Percentiles rank a stretch among this genome's conserved stretches.
phyloP scores from a whole-genome alignment of 345 rosid genomes.

The Reutealis trisperma region DNA sequence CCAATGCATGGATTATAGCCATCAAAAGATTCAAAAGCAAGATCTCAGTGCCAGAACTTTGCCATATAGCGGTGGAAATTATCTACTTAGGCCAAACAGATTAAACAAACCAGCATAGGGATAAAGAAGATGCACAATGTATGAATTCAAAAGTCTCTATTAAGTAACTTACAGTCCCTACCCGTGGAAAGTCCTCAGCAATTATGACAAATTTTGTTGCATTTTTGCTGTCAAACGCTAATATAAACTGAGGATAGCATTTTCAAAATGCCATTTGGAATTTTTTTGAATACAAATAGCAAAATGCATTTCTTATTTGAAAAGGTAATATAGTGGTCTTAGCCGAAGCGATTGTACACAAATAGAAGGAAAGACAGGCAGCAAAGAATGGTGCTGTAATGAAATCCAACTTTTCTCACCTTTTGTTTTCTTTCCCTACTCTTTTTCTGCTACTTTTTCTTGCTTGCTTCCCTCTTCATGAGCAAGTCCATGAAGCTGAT shows the following conservation, averaged over 20 bases:
- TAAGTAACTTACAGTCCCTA: not conserved
- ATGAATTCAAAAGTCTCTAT: slow-evolving; percentile 6
- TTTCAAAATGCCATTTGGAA: slow-evolving; percentile 3
- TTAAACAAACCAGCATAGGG: too few relatives aligned
- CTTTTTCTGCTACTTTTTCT: slow-evolving; percentile 4
- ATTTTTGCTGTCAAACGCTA: not conserved
- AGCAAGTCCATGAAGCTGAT: slow-evolving; percentile 33
- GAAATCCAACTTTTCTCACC: not conserved
- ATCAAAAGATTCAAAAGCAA: too few relatives aligned
- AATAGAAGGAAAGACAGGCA: slow-evolving; percentile 13
- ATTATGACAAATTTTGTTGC: not conserved
- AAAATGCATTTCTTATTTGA: slow-evolving; percentile 35
- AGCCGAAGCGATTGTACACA: slow-evolving; percentile 40
- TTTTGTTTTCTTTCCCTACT: not conserved
- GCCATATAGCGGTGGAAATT: too few relatives aligned
- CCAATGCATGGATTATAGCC: too few relatives aligned
- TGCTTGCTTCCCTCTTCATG: not conserved
- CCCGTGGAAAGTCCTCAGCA: slow-evolving; percentile 8
- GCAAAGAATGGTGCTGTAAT: slow-evolving; percentile 31
- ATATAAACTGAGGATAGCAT: not conserved
- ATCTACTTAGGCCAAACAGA: too few relatives aligned
- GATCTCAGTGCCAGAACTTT: too few relatives aligned
- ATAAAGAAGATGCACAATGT: not conserved
- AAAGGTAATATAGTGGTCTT: slow-evolving; percentile 33
- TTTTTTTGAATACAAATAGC: slow-evolving; percentile 15